phyloP scores from a whole-genome alignment of 2,329 filamentous ascomycete species.

The Penicillium paneum region DNA sequence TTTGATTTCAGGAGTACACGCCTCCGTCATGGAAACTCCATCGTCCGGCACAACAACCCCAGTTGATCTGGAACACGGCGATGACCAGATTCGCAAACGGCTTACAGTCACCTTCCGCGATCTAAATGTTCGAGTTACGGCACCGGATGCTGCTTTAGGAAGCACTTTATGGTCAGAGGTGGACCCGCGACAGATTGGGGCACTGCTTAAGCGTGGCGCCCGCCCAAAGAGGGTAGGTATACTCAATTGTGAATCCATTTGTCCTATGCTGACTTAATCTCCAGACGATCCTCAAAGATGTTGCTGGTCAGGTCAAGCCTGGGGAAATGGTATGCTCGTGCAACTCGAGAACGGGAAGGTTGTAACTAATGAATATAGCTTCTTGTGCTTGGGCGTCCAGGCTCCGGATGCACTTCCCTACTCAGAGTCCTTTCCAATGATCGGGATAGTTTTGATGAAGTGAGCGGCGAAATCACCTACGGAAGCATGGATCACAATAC shows the following conservation, averaged over 20 bases:
- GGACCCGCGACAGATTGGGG: conserved; percentile 30
- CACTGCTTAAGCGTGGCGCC: conserved; percentile 18
- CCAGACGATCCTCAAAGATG: conserved; percentile 41
- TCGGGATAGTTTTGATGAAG: conserved; percentile 55
- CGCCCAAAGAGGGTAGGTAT: conserved; percentile 30
- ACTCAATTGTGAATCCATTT: neutral
- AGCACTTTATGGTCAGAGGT: conserved; percentile 34
- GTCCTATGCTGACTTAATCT: neutral
- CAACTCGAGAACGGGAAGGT: neutral
- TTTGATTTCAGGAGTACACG: neutral
- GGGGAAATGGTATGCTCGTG: conserved; percentile 43
- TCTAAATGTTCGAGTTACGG: conserved; percentile 35
- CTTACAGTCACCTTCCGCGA: conserved; percentile 38
- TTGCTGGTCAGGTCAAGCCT: conserved; percentile 42
- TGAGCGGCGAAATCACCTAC: conserved; percentile 53
- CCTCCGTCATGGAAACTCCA: conserved; percentile 25
- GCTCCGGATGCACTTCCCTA: conserved; percentile 67
- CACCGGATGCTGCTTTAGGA: conserved; percentile 37
- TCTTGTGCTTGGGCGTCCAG: conserved; percentile 65
- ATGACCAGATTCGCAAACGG: conserved; percentile 25
- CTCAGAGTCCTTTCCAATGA: conserved; percentile 67
- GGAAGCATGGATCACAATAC: conserved; percentile 52
- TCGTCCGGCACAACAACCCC: conserved; percentile 28
- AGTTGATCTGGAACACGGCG: conserved; percentile 26
- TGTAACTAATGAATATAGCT: conserved; percentile 40